Conservation (phyloP, 495 filamentous ascomycete genomes). For the Amniculicola lignicola region DNA sequence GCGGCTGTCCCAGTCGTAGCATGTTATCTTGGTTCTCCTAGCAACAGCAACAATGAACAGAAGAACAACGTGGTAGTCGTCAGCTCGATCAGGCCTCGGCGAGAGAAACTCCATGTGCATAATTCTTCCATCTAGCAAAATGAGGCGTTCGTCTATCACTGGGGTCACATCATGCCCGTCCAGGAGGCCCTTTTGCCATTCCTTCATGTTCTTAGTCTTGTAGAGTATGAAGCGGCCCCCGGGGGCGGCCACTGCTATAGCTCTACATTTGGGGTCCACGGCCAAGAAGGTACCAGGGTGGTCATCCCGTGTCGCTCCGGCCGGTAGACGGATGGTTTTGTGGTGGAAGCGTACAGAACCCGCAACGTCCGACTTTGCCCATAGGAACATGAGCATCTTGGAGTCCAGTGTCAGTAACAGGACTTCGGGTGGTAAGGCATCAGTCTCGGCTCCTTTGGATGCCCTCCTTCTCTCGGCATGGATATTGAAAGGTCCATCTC, state of each 20-base stretch:
- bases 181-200: conserved; percentile 9
- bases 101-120: conserved; percentile 85
- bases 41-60: conserved; percentile 65
- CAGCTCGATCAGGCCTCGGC: conserved; percentile 54
- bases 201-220: conserved; percentile 51
- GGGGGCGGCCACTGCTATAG: conserved; percentile 62
- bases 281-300: conserved; percentile 74
- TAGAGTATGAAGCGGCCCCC: conserved; percentile 61
- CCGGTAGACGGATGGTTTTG: conserved; percentile 55
- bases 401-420: conserved; percentile 66
- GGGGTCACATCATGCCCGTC: conserved; percentile 10
- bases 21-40: conserved; percentile 58
- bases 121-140: conserved; percentile 68
- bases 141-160: conserved; percentile 50
- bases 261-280: conserved; percentile 72
- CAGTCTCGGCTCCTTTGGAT: neutral
- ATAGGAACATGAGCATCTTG: conserved; percentile 26
- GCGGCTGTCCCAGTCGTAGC: conserved; percentile 71
- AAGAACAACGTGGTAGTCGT: conserved; percentile 65
- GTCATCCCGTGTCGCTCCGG: conserved; percentile 52
- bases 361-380: conserved; percentile 52
- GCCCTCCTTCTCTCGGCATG: conserved; percentile 1
- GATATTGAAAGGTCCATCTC: too few relatives aligned
- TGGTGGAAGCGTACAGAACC: conserved; percentile 53
- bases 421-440: conserved; percentile 65